phyloP scores from a whole-genome alignment of 2,329 filamentous ascomycete genomes.

The Aspergillus uvarum region DNA sequence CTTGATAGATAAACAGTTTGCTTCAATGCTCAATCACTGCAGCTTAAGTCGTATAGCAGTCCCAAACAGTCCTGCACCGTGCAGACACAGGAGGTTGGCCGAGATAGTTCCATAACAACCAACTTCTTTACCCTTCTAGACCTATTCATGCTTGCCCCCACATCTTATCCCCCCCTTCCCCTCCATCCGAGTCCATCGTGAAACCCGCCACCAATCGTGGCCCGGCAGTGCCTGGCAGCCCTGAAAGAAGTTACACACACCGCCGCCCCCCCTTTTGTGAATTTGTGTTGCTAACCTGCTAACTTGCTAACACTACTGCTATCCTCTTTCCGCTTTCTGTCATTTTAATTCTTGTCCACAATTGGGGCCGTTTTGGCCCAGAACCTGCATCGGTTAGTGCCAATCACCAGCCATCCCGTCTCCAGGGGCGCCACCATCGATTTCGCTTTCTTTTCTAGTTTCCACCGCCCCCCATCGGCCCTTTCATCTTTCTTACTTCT shows the following conservation, averaged over 20 bases:
- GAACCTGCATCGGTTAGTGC: constrained; percentile 5
- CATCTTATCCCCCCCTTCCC: neutral
- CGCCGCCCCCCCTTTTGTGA: constrained; percentile 1
- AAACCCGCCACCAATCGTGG: constrained; percentile 5
- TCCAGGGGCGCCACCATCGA: constrained; percentile 6
- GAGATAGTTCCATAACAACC: too few relatives aligned
- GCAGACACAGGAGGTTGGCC: too few relatives aligned
- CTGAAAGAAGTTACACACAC: neutral
- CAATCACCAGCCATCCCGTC: constrained; percentile 11
- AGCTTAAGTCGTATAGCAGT: neutral
- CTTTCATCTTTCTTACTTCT: constrained; percentile 12
- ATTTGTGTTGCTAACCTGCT: neutral
- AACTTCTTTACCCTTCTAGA: neutral
- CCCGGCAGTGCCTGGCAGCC: neutral
- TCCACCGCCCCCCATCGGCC: neutral
- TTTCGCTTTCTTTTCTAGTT: constrained; percentile 3
- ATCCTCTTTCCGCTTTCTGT: constrained; percentile 2
- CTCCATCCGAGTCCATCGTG: constrained; percentile 13
- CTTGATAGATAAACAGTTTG: too few relatives aligned
- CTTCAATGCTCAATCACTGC: neutral
- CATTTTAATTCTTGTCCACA: neutral
- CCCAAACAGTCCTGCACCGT: neutral
- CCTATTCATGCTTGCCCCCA: neutral
- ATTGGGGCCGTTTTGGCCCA: constrained; percentile 5
- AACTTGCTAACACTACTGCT: neutral